These are phyloP conservation scores for Vanilla planifolia DNA, from an alignment of 106 monocot species.

Conservation along the genomic window DNA sequence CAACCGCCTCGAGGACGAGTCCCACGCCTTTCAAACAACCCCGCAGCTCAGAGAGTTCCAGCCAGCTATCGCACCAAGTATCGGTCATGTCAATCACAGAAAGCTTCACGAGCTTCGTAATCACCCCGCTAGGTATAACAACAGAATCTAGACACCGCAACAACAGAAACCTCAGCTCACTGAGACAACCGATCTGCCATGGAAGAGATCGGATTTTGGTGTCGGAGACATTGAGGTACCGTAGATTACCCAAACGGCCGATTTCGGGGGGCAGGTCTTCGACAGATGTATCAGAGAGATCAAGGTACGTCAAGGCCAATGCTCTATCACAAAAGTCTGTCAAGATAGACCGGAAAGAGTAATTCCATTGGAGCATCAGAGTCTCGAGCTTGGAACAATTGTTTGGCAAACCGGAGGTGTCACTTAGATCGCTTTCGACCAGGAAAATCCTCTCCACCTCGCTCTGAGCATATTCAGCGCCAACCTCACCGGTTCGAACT, in stretches of 20 bases:
- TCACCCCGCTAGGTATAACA: background rate
- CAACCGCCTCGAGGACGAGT: no score
- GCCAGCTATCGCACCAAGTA: no score
- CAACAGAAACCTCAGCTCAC: conserved; percentile 1
- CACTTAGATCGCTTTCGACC: no score
- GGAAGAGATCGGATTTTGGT: conserved; percentile 14
- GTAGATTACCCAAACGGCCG: background rate
- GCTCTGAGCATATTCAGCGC: no score
- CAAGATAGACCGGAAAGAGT: no score
- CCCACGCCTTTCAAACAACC: no score
- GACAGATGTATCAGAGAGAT: conserved; percentile 9
- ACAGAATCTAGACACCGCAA: background rate
- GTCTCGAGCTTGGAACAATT: background rate
- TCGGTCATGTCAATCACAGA: background rate
- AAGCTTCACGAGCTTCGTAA: background rate
- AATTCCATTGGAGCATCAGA: conserved; percentile 8
- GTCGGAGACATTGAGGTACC: conserved; percentile 17
- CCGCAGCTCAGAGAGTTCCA: no score
- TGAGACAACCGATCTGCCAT: background rate
- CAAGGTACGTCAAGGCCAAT: conserved; percentile 9
- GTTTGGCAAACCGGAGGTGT: background rate
- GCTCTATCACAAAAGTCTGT: conserved; percentile 1
- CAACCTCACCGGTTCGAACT: no score
- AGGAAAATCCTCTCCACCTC: no score
- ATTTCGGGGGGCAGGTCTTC: conserved; percentile 9